A percentile compares a stretch with the other conserved stretches of the same genome.
Conservation (phyloP, 2,329 filamentous ascomycete genomes). For the Trichoderma simmonsii region DNA sequence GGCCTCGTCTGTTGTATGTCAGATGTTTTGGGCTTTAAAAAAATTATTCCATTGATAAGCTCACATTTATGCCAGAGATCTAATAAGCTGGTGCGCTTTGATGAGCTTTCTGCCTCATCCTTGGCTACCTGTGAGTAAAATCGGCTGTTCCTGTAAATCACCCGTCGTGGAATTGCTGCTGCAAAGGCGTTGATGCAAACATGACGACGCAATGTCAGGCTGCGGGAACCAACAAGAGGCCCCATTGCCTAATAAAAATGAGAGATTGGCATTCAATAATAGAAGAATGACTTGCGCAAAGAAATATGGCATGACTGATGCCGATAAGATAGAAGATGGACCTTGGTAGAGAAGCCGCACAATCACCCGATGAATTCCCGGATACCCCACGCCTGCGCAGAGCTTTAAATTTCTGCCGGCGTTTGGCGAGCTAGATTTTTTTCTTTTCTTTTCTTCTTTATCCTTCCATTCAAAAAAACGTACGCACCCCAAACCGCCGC, state of each 20-base stretch:
- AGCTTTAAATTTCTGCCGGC: constrained; percentile 37
- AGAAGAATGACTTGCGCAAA: background rate
- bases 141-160: constrained; percentile 14
- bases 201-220: constrained; percentile 23
- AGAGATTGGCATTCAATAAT: background rate
- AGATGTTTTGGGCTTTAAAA: background rate
- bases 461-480: constrained; percentile 99
- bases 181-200: background rate
- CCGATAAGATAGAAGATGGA: constrained; percentile 19
- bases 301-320: constrained; percentile 11
- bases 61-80: constrained; percentile 33
- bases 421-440: constrained; percentile 16
- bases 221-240: constrained; percentile 26
- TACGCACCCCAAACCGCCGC: constrained; percentile 51
- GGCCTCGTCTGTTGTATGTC: constrained; percentile 28
- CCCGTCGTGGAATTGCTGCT: constrained; percentile 19
- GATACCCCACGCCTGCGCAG: constrained; percentile 25
- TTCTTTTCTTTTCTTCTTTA: constrained; percentile 60
- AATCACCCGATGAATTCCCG: constrained; percentile 31
- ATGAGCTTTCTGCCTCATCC: constrained; percentile 1
- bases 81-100: constrained; percentile 27
- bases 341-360: background rate
- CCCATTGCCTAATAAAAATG: constrained; percentile 23
- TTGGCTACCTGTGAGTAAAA: background rate
- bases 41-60: background rate